These are phyloP conservation scores for Colletotrichum liriopes DNA, from an alignment of 2,329 filamentous ascomycete genomes.

Conservation along the genomic window DNA sequence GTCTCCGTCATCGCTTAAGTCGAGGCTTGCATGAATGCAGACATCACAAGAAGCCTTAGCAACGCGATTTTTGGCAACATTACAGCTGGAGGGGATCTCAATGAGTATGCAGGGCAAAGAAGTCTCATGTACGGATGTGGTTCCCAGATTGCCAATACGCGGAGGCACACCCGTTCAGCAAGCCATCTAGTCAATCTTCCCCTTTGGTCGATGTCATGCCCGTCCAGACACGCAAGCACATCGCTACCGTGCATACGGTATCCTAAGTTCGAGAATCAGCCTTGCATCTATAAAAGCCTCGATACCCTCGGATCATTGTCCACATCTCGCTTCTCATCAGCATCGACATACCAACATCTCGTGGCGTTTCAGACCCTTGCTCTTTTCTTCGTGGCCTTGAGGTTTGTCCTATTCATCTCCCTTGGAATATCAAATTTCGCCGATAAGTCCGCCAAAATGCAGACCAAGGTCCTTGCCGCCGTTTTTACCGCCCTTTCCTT, in stretches of 20 bases:
- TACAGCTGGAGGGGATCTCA: not conserved
- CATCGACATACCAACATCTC: not conserved
- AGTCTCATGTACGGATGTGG: not conserved
- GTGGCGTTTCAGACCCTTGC: too few species aligned
- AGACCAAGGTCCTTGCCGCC: not conserved
- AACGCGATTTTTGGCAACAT: not conserved
- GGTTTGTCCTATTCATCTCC: too few species aligned
- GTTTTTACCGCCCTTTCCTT: not conserved
- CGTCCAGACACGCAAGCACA: not conserved
- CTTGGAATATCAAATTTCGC: not conserved
- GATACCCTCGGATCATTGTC: not conserved
- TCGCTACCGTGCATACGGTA: not conserved
- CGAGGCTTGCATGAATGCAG: not conserved
- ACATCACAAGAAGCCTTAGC: not conserved
- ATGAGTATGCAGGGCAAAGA: too few species aligned
- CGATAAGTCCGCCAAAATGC: not conserved
- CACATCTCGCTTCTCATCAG: not conserved
- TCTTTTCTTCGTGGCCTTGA: not conserved
- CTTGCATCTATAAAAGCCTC: not conserved
- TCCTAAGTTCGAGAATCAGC: not conserved
- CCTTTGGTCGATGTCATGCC: not conserved
- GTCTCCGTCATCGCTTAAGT: not conserved
- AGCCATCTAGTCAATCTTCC: not conserved
- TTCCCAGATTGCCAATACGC: too few species aligned
- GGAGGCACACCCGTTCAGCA: not conserved